Conservation (phyloP, 108 stramenopile genomes). For the Bacterosira constricta region DNA sequence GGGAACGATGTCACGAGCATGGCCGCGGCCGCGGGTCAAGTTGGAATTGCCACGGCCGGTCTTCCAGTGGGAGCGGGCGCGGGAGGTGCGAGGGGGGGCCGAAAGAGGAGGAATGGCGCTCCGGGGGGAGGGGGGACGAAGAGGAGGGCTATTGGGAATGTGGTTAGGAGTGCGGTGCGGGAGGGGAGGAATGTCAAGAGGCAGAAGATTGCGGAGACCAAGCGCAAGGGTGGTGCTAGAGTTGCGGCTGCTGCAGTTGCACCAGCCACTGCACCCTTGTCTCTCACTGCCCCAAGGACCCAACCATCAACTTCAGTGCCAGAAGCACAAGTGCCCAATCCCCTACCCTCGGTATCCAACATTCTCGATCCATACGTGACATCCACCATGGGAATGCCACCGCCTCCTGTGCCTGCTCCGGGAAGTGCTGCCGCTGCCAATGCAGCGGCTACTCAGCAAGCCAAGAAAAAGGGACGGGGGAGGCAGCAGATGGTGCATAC, state of each 20-base stretch:
- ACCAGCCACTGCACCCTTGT: background rate
- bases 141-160: slow-evolving; percentile 78
- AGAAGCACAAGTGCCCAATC: slow-evolving; percentile 30
- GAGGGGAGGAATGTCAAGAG: slow-evolving; percentile 58
- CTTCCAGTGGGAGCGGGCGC: background rate
- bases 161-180: slow-evolving; percentile 66
- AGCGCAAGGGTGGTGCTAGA: slow-evolving; percentile 4
- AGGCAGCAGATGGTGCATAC: slow-evolving; percentile 47
- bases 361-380: slow-evolving; percentile 71
- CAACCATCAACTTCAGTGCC: slow-evolving; percentile 6
- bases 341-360: slow-evolving; percentile 66
- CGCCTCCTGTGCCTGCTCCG: slow-evolving; percentile 17
- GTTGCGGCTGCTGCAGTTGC: slow-evolving; percentile 13
- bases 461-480: slow-evolving; percentile 33
- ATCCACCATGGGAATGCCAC: background rate
- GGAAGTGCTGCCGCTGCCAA: background rate
- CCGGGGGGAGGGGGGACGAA: slow-evolving; percentile 61
- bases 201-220: slow-evolving; percentile 56
- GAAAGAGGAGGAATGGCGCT: background rate
- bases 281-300: background rate
- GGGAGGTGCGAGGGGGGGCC: background rate
- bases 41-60: slow-evolving; percentile 12
- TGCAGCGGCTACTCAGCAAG: background rate
- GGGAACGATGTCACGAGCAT: background rate
- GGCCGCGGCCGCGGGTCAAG: background rate